Percentiles rank a stretch among this genome's conserved stretches.
Evolutionary conservation across 441 rosid genomes (phyloP).

Genomic region (Erodium texanum): DNA sequence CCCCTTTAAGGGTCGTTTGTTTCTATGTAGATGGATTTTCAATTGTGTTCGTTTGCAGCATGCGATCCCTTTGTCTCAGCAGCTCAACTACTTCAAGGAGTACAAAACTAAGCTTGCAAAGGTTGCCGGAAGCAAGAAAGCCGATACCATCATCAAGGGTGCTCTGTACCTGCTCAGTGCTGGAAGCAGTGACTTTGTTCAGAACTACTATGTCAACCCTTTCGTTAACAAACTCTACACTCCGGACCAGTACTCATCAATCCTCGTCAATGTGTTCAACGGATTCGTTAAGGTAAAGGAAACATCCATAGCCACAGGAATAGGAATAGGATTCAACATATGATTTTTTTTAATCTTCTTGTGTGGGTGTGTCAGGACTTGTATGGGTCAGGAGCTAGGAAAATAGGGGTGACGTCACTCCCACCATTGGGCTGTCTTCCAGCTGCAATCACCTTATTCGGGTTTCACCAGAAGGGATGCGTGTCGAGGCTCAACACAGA

Average conservation of each 20-base stretch:
- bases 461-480: constrained; percentile 12
- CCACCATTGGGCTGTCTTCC: constrained; percentile 21
- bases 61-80: constrained; percentile 62
- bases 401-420: constrained; percentile 19
- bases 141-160: constrained; percentile 52
- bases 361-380: too few relatives aligned
- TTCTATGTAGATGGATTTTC: too few relatives aligned
- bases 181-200: constrained; percentile 78
- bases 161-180: constrained; percentile 57
- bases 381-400: constrained; percentile 18
- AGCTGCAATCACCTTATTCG: constrained; percentile 13
- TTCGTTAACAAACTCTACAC: constrained; percentile 41
- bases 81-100: constrained; percentile 65
- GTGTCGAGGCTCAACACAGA: constrained; percentile 14
- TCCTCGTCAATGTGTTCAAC: constrained; percentile 39
- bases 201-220: constrained; percentile 79
- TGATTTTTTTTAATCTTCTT: too few relatives aligned
- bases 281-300: constrained; percentile 52
- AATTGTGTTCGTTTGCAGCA: too few relatives aligned
- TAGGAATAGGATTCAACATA: too few relatives aligned
- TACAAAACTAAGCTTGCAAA: constrained; percentile 57
- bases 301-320: too few relatives aligned
- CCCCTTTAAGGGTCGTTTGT: too few relatives aligned
- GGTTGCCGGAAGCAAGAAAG: constrained; percentile 43
- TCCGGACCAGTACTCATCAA: constrained; percentile 51